phyloP scores from a whole-genome alignment of 192 early-diverging fungal species.

The Cetraspora pellucida region DNA sequence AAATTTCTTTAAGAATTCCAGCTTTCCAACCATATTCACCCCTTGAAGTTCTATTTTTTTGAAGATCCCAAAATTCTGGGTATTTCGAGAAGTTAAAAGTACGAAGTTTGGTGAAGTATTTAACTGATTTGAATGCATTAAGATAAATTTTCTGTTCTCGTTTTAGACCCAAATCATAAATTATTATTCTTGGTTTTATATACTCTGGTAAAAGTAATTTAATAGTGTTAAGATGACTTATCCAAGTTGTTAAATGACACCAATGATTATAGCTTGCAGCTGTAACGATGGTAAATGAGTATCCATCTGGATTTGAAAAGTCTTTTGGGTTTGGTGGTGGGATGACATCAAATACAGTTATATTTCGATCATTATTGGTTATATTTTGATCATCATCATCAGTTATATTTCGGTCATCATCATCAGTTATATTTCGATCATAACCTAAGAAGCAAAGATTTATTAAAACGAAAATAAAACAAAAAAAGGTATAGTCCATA shows the following conservation, averaged over 20 bases:
- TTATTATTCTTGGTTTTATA: conserved; percentile 47
- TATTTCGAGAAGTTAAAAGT: conserved; percentile 50
- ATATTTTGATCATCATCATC: no score
- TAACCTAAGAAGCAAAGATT: no score
- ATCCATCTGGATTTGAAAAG: no score
- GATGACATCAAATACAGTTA: no score
- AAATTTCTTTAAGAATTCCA: conserved; percentile 54
- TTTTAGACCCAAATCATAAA: conserved; percentile 57
- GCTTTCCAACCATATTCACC: conserved; percentile 64
- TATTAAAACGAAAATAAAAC: no score
- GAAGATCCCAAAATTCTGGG: conserved; percentile 55
- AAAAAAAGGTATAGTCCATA: no score
- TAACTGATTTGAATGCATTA: conserved; percentile 39
- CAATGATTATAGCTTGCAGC: conserved; percentile 55
- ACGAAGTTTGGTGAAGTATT: conserved; percentile 48
- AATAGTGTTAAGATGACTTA: conserved; percentile 43
- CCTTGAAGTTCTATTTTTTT: conserved; percentile 8
- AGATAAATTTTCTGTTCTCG: conserved; percentile 44
- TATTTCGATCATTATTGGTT: no score
- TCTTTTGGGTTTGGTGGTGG: no score
- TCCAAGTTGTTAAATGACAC: conserved; percentile 52
- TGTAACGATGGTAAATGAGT: conserved; percentile 54
- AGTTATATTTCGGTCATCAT: no score
- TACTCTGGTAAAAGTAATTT: conserved; percentile 34
- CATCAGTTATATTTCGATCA: no score